Conservation (phyloP, 1,284 basidiomycete genomes). For the Cystobasidium sp. region DNA sequence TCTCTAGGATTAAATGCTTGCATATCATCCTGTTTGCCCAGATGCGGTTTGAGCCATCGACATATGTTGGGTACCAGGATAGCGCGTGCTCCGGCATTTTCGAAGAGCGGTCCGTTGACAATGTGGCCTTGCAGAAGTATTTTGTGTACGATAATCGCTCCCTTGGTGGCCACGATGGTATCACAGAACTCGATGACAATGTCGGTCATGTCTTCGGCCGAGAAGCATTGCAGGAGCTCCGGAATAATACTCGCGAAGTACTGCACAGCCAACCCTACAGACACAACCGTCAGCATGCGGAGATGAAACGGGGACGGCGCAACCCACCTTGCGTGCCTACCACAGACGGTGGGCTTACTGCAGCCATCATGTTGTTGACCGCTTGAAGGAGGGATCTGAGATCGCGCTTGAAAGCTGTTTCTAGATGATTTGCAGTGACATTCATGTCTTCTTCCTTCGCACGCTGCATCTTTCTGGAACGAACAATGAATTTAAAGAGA, state of each 20-base stretch:
- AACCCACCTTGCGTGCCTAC: conserved; percentile 93
- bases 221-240: conserved; percentile 78
- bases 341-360: conserved; percentile 75
- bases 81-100: conserved; percentile 75
- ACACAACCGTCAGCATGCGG: neutral
- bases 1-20: conserved; percentile 68
- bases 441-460: conserved; percentile 76
- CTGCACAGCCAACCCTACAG: conserved; percentile 65
- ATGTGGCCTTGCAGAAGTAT: conserved; percentile 91
- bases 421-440: conserved; percentile 81
- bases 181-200: conserved; percentile 84
- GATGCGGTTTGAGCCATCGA: conserved; percentile 91
- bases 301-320: neutral
- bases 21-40: conserved; percentile 85
- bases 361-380: conserved; percentile 87
- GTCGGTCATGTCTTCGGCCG: conserved; percentile 77
- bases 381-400: conserved; percentile 63
- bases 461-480: conserved; percentile 84
- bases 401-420: conserved; percentile 75
- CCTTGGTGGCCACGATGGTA: conserved; percentile 75
- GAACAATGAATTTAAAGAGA: conserved; percentile 89
- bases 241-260: conserved; percentile 92
- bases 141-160: conserved; percentile 88
- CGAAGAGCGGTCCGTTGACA: conserved; percentile 84
- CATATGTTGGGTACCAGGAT: conserved; percentile 85